phyloP scores from a whole-genome alignment of 1,284 basidiomycete species.

The Sanguinoderma infundibulare region DNA sequence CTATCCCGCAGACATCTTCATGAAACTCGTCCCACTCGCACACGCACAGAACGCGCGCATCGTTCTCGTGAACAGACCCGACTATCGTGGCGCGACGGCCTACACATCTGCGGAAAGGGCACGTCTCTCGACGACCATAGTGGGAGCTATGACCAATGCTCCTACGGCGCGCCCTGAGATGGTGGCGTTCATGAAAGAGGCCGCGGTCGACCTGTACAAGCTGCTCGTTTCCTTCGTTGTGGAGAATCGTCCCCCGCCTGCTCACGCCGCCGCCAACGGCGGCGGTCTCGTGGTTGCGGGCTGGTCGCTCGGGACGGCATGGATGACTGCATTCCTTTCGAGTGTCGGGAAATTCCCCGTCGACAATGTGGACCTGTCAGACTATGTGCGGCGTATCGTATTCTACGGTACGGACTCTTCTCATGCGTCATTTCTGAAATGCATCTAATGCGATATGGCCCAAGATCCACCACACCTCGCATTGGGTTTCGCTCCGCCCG shows the following conservation, averaged over 20 bases:
- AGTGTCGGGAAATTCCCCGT: constrained; percentile 2
- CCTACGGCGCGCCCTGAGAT: not conserved
- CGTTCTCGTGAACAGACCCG: constrained; percentile 8
- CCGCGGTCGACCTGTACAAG: constrained; percentile 13
- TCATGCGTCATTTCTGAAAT: too few species aligned
- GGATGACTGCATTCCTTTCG: constrained; percentile 22
- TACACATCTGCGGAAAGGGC: not conserved
- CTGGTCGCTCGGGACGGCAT: constrained; percentile 4
- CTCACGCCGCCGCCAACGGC: not conserved
- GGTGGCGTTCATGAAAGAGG: constrained; percentile 17
- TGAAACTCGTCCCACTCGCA: constrained; percentile 3
- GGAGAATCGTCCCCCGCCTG: constrained; percentile 19
- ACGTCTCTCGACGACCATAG: not conserved
- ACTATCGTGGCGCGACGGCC: constrained; percentile 1
- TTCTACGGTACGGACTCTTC: constrained; percentile 7
- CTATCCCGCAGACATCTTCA: not conserved
- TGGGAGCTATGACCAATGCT: not conserved
- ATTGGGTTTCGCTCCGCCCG: not conserved
- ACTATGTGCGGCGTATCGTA: constrained; percentile 13
- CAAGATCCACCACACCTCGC: not conserved
- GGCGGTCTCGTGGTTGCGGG: constrained; percentile 1
- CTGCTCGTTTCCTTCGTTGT: constrained; percentile 31
- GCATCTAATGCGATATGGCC: not conserved
- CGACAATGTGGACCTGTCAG: constrained; percentile 14
- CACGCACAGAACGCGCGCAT: not conserved